Conservation (phyloP, 2,329 filamentous ascomycete genomes). For the Alternaria metachromatica region DNA sequence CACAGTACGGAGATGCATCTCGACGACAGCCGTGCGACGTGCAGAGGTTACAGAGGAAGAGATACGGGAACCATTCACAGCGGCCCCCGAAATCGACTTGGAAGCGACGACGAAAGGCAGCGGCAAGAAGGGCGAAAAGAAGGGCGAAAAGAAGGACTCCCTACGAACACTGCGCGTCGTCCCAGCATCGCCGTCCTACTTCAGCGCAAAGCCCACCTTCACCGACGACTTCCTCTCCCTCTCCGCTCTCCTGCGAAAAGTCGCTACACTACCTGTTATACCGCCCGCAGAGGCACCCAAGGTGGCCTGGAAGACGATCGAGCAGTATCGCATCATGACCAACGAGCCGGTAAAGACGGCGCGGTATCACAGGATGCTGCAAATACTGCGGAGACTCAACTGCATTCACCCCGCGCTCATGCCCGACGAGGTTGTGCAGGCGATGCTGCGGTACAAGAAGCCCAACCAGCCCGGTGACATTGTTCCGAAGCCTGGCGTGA, state of each 20-base stretch:
- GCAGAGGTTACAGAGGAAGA: slow-evolving; percentile 33
- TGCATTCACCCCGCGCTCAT: slow-evolving; percentile 81
- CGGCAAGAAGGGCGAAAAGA: slow-evolving; percentile 20
- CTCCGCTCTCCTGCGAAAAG: slow-evolving; percentile 72
- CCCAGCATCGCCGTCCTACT: slow-evolving; percentile 91
- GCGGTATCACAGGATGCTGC: slow-evolving; percentile 79
- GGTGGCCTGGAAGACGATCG: slow-evolving; percentile 80
- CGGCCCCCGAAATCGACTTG: slow-evolving; percentile 56
- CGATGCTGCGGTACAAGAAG: slow-evolving; percentile 74
- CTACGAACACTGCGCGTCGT: slow-evolving; percentile 68
- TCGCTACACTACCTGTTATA: slow-evolving; percentile 75
- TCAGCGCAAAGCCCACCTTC: slow-evolving; percentile 83
- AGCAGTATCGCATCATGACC: slow-evolving; percentile 70
- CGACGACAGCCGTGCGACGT: slow-evolving; percentile 35
- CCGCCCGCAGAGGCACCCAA: slow-evolving; percentile 70
- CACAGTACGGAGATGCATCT: slow-evolving; percentile 40
- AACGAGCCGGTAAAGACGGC: slow-evolving; percentile 61
- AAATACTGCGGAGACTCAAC: slow-evolving; percentile 80
- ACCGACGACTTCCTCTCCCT: slow-evolving; percentile 82
- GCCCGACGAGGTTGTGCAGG: slow-evolving; percentile 70
- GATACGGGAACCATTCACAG: slow-evolving; percentile 43
- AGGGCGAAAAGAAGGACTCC: slow-evolving; percentile 18
- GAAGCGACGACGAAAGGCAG: slow-evolving; percentile 8
- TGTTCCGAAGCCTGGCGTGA: slow-evolving; percentile 64
- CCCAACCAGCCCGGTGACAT: slow-evolving; percentile 75